Percentiles rank a stretch among this genome's conserved stretches.
These are phyloP conservation scores for Trichoderma sp. DNA, from an alignment of 2,329 filamentous ascomycete species.

Conservation along the genomic window DNA sequence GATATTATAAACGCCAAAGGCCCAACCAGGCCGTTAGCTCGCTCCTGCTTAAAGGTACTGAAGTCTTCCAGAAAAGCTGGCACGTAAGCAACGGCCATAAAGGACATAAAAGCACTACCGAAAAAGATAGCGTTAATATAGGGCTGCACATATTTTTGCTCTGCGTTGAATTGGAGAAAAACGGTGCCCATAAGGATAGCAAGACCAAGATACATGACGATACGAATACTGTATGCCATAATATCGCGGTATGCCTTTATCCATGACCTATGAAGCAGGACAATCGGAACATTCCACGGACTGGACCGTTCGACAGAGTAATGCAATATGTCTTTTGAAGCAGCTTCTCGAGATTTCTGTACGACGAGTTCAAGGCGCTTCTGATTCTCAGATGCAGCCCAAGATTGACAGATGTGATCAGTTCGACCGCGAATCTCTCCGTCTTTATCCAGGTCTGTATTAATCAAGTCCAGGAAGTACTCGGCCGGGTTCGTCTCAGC, in stretches of 20 bases:
- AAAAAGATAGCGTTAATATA: constrained; percentile 82
- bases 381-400: constrained; percentile 27
- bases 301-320: constrained; percentile 37
- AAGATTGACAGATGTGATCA: constrained; percentile 27
- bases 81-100: constrained; percentile 82
- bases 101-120: constrained; percentile 71
- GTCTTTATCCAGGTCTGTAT: constrained; percentile 57
- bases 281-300: constrained; percentile 50
- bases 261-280: constrained; percentile 72
- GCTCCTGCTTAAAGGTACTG: constrained; percentile 53
- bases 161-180: constrained; percentile 67
- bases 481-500: constrained; percentile 75
- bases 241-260: constrained; percentile 83
- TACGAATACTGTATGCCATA: constrained; percentile 76
- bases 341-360: constrained; percentile 25
- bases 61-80: constrained; percentile 56
- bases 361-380: constrained; percentile 21
- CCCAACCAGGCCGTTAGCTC: constrained; percentile 76
- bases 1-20: constrained; percentile 68
- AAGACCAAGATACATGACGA: constrained; percentile 73
- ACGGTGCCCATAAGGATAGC: constrained; percentile 88
- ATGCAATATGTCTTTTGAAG: background rate
- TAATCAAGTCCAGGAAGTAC: constrained; percentile 74
- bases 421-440: constrained; percentile 38
- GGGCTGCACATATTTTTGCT: constrained; percentile 72